Conservation (phyloP, 2,329 filamentous ascomycete genomes). For the Scytalidium sp. region DNA sequence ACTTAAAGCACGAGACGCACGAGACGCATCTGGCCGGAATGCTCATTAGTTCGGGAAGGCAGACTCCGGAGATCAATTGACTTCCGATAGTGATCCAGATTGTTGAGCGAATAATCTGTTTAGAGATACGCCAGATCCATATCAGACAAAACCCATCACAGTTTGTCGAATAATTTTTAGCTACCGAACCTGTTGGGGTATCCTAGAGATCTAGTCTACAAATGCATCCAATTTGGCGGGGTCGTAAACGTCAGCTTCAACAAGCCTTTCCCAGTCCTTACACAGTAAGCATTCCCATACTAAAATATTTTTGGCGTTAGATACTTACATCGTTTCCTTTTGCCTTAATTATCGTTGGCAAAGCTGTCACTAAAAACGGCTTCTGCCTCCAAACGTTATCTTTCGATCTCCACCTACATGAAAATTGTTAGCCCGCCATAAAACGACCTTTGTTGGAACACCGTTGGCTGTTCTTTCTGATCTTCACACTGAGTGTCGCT, state of each 20-base stretch:
- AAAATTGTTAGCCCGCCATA: not conserved
- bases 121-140: no score
- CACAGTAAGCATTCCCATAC: constrained; percentile 2
- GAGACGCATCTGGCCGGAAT: no score
- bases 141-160: no score
- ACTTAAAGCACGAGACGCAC: no score
- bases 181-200: not conserved
- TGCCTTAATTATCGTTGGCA: constrained; percentile 25
- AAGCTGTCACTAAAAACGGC: constrained; percentile 19
- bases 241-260: constrained; percentile 22
- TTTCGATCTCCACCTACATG: constrained; percentile 20
- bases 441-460: no score
- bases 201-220: not conserved
- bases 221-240: constrained; percentile 22
- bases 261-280: constrained; percentile 20
- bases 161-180: not conserved
- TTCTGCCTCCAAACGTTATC: constrained; percentile 21
- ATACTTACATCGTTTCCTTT: constrained; percentile 19
- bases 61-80: no score
- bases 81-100: no score
- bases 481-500: not conserved
- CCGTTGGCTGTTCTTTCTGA: not conserved
- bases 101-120: no score
- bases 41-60: no score
- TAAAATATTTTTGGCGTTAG: not conserved